phyloP scores from a whole-genome alignment of 305 asterid species.

The Ruellia speciosa region DNA sequence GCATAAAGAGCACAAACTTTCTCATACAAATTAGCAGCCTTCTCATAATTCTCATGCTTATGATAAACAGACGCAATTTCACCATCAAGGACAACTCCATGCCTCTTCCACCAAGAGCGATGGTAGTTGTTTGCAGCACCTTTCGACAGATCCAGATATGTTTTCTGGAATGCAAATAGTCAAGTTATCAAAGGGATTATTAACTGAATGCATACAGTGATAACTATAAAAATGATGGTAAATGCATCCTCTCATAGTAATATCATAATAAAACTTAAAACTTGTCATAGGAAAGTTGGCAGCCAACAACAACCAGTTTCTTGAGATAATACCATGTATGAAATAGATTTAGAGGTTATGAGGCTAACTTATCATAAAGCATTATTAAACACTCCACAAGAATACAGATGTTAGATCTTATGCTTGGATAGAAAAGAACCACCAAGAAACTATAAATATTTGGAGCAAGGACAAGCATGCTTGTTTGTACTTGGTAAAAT shows the following conservation, averaged over 20 bases:
- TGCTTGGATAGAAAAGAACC: constrained; percentile 14
- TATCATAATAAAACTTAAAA: too few relatives aligned
- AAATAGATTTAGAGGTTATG: neutral
- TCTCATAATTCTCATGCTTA: constrained; percentile 71
- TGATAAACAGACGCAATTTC: constrained; percentile 91
- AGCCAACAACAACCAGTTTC: neutral
- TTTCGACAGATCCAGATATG: constrained; percentile 81
- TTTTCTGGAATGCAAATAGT: constrained; percentile 46
- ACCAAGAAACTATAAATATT: constrained; percentile 8
- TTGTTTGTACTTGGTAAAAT: constrained; percentile 3
- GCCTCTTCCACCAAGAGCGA: constrained; percentile 99
- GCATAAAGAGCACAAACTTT: constrained; percentile 99
- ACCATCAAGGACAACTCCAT: constrained; percentile 98
- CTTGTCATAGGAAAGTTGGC: neutral
- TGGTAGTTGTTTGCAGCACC: constrained; percentile 98
- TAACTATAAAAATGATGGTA: neutral
- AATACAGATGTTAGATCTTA: too few relatives aligned
- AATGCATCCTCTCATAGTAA: neutral
- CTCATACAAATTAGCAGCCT: constrained; percentile 91
- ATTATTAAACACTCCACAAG: neutral
- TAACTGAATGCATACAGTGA: neutral
- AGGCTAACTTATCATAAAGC: neutral
- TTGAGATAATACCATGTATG: neutral
- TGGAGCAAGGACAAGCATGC: constrained; percentile 14
- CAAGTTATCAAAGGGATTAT: constrained; percentile 20